Base-by-base conservation (phyloP, 1,139 yeast genomes). In the Candida pseudocylindracea region DNA sequence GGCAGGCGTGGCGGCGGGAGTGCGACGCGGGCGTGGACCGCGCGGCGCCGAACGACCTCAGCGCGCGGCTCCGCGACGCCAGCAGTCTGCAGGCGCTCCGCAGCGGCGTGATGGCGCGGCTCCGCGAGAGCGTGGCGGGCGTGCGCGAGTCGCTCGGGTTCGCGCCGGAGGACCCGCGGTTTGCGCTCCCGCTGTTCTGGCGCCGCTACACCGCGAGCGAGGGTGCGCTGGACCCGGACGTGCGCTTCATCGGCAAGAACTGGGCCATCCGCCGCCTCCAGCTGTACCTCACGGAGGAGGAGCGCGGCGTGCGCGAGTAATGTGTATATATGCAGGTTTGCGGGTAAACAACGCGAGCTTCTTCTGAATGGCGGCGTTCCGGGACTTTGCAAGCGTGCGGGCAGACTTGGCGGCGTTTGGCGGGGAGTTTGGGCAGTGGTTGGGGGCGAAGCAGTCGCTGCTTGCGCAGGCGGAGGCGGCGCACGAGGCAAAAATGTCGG, bases 261-360 rank as follows among this genome's bases (percentile, higher is more conserved):
- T 76, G 91, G 88, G 92, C 92, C 2, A 63, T 74, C 20, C 67
- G 65, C 46, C 59, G 80, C 41, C 59, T 72, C 31, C 91, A 75
- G 45, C 57, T 57, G 33, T 67, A 67, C 41, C 55, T 72, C 32
- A 60, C 64, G 2, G 65, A 60, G 32, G 55, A 45, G 32, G 36
- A 35, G 25, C 39, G 37, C 11, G 35, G 30, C 12, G 27, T 29
- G 29, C 24, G 15, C 25, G 25, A 24, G 25, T 24, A 8, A 24
- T 8, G 25, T n/a, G n/a, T n/a, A 24, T 24, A 24, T 5, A 24
- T 24, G 25, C 8, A 24, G 8, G 8, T 24, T 6, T 6, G 25
- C 20, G 6, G 6, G 6, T 15, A 15, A 15, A 15, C 20, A 15
- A 15, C 20, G 20, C 20, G 20, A 15, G 6, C 6, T 15, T 15